Base-by-base conservation (phyloP, 1,284 basidiomycete genomes). In the Polyporus tsugae region DNA sequence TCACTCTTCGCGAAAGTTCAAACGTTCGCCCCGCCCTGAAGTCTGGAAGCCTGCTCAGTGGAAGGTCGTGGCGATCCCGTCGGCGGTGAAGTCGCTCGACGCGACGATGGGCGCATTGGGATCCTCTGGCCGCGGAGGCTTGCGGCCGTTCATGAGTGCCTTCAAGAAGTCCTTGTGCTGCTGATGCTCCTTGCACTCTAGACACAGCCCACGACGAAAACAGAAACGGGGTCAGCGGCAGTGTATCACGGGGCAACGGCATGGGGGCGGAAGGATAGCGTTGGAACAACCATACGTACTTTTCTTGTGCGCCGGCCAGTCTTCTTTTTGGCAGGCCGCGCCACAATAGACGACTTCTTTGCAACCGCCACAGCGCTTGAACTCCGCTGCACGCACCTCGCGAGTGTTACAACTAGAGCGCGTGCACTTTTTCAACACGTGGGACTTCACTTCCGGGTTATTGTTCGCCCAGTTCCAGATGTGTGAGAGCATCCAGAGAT, bases 391-490 rank as follows among this genome's bases (percentile, higher is more conserved):
- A 22, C 59, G 67, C 13, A 55, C 71, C 59, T 77, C 77, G 33
- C 62, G 70, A 17, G 65, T 71, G 38, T 58, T 42, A 58, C 76
- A 77, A 1, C 63, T 72, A 33, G 29, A 53, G 35, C 75, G 72
- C 4, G 72, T 60, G 39, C 75, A 73, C 35, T 59, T 65, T 60
- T 68, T 66, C 46, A 73, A 66, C 22, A 69, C 65, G 35, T 62
- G 57, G 15, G 66, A 70, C 69, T 78, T 80, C 6, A 78, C 80
- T 46, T 80, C 77, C 6, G 73, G 65, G 65, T 80, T 77, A 22
- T 73, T 75, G 69, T 82, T 78, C 13, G 79, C 82, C 84, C 83
- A 85, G 6, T 78, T 75, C 83, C 83, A 85, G 10, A 83, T 80
- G 62, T 78, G 76, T 6, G 75, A 71, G 11, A 76, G 75, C 80